Percentiles rank a stretch among this genome's conserved stretches.
phyloP scores from a whole-genome alignment of 371 early-diverging fungal genomes.

The Rhizopus arrhizus region DNA sequence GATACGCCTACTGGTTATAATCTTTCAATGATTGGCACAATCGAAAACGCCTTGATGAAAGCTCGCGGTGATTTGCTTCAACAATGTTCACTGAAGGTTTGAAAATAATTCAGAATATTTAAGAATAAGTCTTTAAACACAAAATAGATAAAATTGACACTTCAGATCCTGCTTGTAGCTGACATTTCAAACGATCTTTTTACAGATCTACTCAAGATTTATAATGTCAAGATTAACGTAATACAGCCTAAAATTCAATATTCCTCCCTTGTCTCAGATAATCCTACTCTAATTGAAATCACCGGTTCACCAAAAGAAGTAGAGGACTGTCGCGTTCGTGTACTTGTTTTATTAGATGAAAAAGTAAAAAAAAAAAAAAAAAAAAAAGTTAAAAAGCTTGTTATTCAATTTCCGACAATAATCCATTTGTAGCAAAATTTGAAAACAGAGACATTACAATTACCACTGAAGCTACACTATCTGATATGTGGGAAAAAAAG shows the following conservation, averaged over 20 bases:
- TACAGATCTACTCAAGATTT: constrained; percentile 35
- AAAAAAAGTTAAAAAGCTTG: constrained; percentile 12
- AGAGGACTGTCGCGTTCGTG: constrained; percentile 46
- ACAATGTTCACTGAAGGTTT: constrained; percentile 30
- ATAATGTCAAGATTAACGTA: constrained; percentile 32
- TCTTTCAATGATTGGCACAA: constrained; percentile 28
- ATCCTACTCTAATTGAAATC: constrained; percentile 33
- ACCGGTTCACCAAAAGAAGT: constrained; percentile 42
- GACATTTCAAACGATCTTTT: constrained; percentile 21
- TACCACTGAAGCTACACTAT: constrained; percentile 50
- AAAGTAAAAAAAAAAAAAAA: constrained; percentile 29
- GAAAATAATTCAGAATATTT: neutral
- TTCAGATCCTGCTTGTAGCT: constrained; percentile 22
- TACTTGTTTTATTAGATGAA: constrained; percentile 47
- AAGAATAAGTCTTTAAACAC: neutral
- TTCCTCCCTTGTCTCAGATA: constrained; percentile 43
- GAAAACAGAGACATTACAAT: constrained; percentile 24
- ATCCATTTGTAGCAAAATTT: neutral
- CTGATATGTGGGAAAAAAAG: constrained; percentile 69
- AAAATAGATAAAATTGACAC: constrained; percentile 19
- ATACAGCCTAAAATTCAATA: constrained; percentile 20
- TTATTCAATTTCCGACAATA: neutral
- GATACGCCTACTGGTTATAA: constrained; percentile 22
- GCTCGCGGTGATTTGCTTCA: constrained; percentile 36
- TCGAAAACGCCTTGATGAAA: constrained; percentile 21